phyloP scores from a whole-genome alignment of 352 stramenopile species.

The Aphanomyces stellatus region DNA sequence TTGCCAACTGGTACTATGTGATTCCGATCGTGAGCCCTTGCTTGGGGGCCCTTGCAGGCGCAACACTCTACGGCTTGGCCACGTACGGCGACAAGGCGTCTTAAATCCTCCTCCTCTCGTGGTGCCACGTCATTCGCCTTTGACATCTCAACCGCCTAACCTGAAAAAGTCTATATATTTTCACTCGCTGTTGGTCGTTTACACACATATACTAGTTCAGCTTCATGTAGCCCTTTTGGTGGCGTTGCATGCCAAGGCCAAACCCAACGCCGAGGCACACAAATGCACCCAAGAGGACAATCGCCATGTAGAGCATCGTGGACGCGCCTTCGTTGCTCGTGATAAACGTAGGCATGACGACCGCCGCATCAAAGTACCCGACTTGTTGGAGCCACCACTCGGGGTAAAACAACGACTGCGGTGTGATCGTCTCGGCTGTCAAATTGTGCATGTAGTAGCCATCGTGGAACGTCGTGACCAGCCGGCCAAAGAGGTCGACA shows the following conservation, averaged over 20 bases:
- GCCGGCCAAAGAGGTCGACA: conserved; percentile 46
- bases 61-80: too few species aligned
- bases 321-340: conserved; percentile 8
- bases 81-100: too few species aligned
- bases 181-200: too few species aligned
- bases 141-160: too few species aligned
- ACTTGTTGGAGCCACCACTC: conserved; percentile 79
- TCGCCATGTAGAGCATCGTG: neutral
- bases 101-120: too few species aligned
- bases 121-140: too few species aligned
- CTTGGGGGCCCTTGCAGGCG: too few species aligned
- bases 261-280: conserved; percentile 14
- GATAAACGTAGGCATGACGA: conserved; percentile 10
- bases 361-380: conserved; percentile 41
- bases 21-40: too few species aligned
- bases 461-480: conserved; percentile 75
- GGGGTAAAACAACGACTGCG: conserved; percentile 68
- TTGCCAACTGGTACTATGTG: too few species aligned
- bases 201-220: conserved; percentile 14
- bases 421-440: conserved; percentile 30
- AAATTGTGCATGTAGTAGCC: conserved; percentile 66
- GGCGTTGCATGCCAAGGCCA: conserved; percentile 9
- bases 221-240: neutral
- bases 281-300: conserved; percentile 1
- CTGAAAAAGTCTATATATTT: too few species aligned